These are phyloP conservation scores for Isabelozyma gotoi DNA, from an alignment of 805 yeast genomes.

Conservation along the genomic window DNA sequence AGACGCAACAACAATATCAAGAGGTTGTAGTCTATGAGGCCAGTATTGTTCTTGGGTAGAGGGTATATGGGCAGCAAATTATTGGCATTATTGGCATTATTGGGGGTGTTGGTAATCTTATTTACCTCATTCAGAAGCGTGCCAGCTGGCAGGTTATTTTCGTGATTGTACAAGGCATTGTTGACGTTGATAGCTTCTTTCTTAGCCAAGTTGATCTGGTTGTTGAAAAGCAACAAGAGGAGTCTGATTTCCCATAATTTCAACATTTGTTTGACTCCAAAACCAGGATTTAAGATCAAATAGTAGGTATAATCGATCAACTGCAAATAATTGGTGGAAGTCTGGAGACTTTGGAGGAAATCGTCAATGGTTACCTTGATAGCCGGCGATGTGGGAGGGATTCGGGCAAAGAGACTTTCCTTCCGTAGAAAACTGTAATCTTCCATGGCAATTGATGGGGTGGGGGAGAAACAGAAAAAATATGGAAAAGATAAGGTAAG, in stretches of 20 bases:
- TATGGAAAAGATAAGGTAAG: neutral
- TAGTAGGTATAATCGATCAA: slow-evolving; percentile 14
- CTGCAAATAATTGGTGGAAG: slow-evolving; percentile 2
- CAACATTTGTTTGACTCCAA: slow-evolving; percentile 10
- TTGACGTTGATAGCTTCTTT: slow-evolving; percentile 37
- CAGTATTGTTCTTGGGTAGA: slow-evolving; percentile 35
- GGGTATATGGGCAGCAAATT: slow-evolving; percentile 26
- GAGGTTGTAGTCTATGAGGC: slow-evolving; percentile 24
- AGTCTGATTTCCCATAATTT: slow-evolving; percentile 39
- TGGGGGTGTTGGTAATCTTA: slow-evolving; percentile 7
- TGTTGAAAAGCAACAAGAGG: slow-evolving; percentile 26
- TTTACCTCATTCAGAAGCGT: neutral
- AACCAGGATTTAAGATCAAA: slow-evolving; percentile 9
- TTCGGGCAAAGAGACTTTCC: slow-evolving; percentile 13
- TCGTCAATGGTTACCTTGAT: slow-evolving; percentile 2
- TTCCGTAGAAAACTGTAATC: slow-evolving; percentile 6
- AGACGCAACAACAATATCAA: slow-evolving; percentile 38
- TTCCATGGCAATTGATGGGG: neutral
- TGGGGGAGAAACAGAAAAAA: neutral
- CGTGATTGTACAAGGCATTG: slow-evolving; percentile 32
- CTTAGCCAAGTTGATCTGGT: slow-evolving; percentile 29
- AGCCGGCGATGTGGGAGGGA: slow-evolving; percentile 9
- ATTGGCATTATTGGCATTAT: neutral
- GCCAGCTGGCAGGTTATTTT: slow-evolving; percentile 14
- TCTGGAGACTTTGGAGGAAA: neutral